Evolutionary conservation across 192 early-diverging fungal species (phyloP).

Genomic region (Backusella macrospora): DNA sequence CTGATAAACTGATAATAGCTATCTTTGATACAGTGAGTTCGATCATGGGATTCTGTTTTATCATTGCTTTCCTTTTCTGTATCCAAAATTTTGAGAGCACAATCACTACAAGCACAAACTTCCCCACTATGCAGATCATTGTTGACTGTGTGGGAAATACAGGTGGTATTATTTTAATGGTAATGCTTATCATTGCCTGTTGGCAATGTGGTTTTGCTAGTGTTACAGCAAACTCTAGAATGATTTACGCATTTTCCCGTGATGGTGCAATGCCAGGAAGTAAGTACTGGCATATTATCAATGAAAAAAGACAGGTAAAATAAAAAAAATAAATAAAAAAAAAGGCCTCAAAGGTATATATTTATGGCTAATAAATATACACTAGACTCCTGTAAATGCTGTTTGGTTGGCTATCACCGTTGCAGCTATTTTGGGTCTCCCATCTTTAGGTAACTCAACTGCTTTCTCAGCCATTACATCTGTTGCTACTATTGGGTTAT

Average conservation of each 20-base stretch:
- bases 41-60: slow-evolving; percentile 50
- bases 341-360: too few relatives aligned
- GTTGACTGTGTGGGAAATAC: slow-evolving; percentile 47
- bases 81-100: slow-evolving; percentile 49
- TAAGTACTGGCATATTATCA: slow-evolving; percentile 44
- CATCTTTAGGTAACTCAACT: slow-evolving; percentile 39
- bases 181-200: slow-evolving; percentile 46
- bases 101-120: slow-evolving; percentile 30
- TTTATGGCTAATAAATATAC: neutral
- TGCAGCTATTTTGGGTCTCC: slow-evolving; percentile 44
- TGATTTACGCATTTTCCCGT: slow-evolving; percentile 58
- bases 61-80: slow-evolving; percentile 51
- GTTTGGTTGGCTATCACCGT: slow-evolving; percentile 50
- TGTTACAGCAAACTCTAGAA: slow-evolving; percentile 54
- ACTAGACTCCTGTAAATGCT: slow-evolving; percentile 45
- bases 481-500: slow-evolving; percentile 55
- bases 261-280: slow-evolving; percentile 56
- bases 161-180: slow-evolving; percentile 46
- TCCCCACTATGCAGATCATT: slow-evolving; percentile 53
- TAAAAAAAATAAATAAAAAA: neutral
- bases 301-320: slow-evolving; percentile 38
- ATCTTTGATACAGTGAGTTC: slow-evolving; percentile 37
- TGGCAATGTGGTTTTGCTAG: slow-evolving; percentile 55
- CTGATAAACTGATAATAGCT: slow-evolving; percentile 18
- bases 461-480: slow-evolving; percentile 56